These are phyloP conservation scores for Phaeosphaeria sp. DNA, from an alignment of 2,329 filamentous ascomycete species.

Conservation along the genomic window DNA sequence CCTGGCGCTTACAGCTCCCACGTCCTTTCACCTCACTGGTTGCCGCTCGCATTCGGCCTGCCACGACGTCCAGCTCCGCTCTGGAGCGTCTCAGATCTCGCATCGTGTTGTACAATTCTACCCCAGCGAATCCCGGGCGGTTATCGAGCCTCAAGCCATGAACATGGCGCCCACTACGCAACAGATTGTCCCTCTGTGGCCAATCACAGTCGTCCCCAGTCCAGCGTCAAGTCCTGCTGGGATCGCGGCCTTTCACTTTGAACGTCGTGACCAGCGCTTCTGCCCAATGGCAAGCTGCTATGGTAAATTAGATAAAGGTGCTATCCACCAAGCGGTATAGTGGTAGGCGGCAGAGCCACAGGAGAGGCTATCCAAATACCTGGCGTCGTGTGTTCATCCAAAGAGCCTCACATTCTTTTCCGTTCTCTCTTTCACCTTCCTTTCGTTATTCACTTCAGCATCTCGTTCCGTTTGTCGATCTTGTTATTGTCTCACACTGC, in stretches of 20 bases:
- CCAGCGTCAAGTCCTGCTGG: slow-evolving; percentile 33
- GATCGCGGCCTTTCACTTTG: slow-evolving; percentile 29
- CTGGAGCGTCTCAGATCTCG: slow-evolving; percentile 46
- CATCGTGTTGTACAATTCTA: slow-evolving; percentile 42
- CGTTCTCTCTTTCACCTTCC: slow-evolving; percentile 14
- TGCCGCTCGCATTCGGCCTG: slow-evolving; percentile 28
- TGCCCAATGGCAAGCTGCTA: slow-evolving; percentile 32
- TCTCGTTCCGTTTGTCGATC: slow-evolving; percentile 15
- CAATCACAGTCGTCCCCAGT: slow-evolving; percentile 39
- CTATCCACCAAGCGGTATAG: slow-evolving; percentile 38
- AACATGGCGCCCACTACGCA: slow-evolving; percentile 42
- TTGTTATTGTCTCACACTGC: slow-evolving; percentile 11
- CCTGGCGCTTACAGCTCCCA: slow-evolving; percentile 31
- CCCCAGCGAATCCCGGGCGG: slow-evolving; percentile 47
- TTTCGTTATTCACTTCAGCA: slow-evolving; percentile 7
- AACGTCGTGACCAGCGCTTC: slow-evolving; percentile 33
- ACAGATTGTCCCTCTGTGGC: slow-evolving; percentile 33
- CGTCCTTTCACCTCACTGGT: slow-evolving; percentile 37
- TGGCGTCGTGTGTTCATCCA: slow-evolving; percentile 35
- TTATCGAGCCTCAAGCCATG: slow-evolving; percentile 40
- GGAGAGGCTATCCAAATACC: slow-evolving; percentile 24
- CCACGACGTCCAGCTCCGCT: slow-evolving; percentile 38
- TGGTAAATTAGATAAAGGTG: slow-evolving; percentile 22
- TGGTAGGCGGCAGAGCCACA: slow-evolving; percentile 29
- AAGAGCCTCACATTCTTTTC: slow-evolving; percentile 25